phyloP scores from a whole-genome alignment of 768 basidiomycete species.

The Phlebiopsis gigantea region DNA sequence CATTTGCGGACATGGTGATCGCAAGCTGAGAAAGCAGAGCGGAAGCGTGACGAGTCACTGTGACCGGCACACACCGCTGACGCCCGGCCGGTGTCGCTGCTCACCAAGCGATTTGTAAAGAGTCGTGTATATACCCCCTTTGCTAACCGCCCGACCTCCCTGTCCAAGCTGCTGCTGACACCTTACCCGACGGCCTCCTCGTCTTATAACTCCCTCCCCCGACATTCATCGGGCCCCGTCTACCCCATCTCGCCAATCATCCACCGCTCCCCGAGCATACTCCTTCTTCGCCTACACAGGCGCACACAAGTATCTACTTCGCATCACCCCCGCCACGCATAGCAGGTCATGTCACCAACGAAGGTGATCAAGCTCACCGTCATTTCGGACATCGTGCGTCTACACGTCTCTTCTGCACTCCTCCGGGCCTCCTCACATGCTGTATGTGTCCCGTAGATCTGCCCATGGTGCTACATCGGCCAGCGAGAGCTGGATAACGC shows the following conservation, averaged over 20 bases:
- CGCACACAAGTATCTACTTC: background rate
- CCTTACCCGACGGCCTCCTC: constrained; percentile 1
- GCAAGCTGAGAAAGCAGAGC: constrained; percentile 12
- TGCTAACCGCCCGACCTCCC: constrained; percentile 3
- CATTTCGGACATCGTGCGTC: constrained; percentile 32
- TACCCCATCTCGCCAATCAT: background rate
- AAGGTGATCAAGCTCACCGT: constrained; percentile 22
- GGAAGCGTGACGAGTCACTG: constrained; percentile 11
- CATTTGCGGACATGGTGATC: constrained; percentile 9
- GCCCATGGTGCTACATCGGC: constrained; percentile 40
- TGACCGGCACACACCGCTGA: constrained; percentile 13
- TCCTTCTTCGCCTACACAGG: background rate
- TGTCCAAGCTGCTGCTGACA: constrained; percentile 2
- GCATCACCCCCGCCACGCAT: background rate
- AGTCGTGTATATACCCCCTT: constrained; percentile 12
- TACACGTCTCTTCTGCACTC: background rate
- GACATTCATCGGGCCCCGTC: background rate
- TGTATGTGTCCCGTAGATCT: constrained; percentile 20
- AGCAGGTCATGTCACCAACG: constrained; percentile 8
- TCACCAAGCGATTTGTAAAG: constrained; percentile 14
- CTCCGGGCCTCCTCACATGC: constrained; percentile 2
- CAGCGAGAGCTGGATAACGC: constrained; percentile 34
- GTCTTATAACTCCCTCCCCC: constrained; percentile 4
- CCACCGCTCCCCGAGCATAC: background rate
- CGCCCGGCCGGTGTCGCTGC: constrained; percentile 10